These are phyloP conservation scores for Nemania diffusa DNA, from an alignment of 2,329 filamentous ascomycete genomes.

Conservation along the genomic window DNA sequence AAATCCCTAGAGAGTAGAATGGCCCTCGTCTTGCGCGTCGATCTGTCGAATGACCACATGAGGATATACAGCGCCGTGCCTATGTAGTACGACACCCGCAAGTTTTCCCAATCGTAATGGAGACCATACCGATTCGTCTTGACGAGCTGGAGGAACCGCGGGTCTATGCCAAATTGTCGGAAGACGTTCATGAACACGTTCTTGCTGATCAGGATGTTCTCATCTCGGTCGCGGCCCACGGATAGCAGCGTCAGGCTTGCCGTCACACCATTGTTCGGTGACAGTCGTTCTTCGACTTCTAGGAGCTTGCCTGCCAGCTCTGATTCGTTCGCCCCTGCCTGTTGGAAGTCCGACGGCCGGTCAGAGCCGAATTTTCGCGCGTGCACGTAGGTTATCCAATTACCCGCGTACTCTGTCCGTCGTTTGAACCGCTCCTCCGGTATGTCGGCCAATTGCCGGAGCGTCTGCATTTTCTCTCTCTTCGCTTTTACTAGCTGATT, in stretches of 20 bases:
- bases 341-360: constrained; percentile 10
- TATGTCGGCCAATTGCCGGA: constrained; percentile 30
- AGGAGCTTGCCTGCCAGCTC: constrained; percentile 1
- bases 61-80: constrained; percentile 32
- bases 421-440: constrained; percentile 23
- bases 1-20: constrained; percentile 25
- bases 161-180: constrained; percentile 24
- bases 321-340: constrained; percentile 1
- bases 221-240: constrained; percentile 22
- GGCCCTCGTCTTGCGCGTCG: constrained; percentile 25
- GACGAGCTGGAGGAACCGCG: constrained; percentile 26
- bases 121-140: constrained; percentile 30
- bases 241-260: constrained; percentile 28
- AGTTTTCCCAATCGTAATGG: constrained; percentile 27
- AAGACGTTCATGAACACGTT: constrained; percentile 24
- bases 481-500: background rate
- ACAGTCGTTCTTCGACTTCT: constrained; percentile 1
- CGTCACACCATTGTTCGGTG: constrained; percentile 14
- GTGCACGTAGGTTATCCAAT: constrained; percentile 11
- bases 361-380: constrained; percentile 3
- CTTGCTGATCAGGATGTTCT: constrained; percentile 22
- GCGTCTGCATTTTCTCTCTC: constrained; percentile 22
- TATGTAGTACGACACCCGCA: constrained; percentile 29
- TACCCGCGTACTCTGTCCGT: background rate
- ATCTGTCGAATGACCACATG: constrained; percentile 31